Conservation (phyloP, 257 asterid genomes). For the Cordia subcordata region DNA sequence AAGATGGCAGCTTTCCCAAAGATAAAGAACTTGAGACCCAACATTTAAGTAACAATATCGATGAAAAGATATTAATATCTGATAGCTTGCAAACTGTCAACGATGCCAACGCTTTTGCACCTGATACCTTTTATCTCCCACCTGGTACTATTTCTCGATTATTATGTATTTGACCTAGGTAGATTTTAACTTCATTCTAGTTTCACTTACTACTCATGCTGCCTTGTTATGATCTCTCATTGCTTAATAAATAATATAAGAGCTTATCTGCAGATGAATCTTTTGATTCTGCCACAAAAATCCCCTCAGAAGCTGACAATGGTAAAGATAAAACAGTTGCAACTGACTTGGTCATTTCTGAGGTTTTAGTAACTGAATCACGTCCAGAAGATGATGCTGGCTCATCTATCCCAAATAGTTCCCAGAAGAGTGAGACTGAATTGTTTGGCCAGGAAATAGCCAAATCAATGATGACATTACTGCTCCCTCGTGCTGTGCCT, state of each 20-base stretch:
- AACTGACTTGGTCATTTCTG: constrained; percentile 30
- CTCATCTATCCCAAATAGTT: constrained; percentile 29
- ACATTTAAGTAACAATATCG: constrained; percentile 23
- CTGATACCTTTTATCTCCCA: constrained; percentile 55
- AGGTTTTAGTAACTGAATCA: constrained; percentile 38
- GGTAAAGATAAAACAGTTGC: constrained; percentile 28
- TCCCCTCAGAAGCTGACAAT: constrained; percentile 18
- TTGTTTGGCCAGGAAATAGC: constrained; percentile 54
- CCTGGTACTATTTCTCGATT: constrained; percentile 44
- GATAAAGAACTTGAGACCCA: constrained; percentile 40
- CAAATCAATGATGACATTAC: constrained; percentile 68
- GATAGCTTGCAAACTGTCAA: constrained; percentile 26
- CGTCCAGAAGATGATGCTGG: constrained; percentile 49
- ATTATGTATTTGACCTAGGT: background rate
- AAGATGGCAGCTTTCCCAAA: constrained; percentile 28
- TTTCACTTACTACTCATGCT: background rate
- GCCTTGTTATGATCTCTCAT: background rate
- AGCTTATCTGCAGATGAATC: constrained; percentile 32
- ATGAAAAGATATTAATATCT: constrained; percentile 26
- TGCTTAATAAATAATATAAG: background rate
- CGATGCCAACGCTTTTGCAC: constrained; percentile 41
- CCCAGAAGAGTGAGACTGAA: constrained; percentile 49
- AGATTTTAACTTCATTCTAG: constrained; percentile 1
- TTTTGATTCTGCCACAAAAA: constrained; percentile 21
- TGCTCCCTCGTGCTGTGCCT: constrained; percentile 89